These are phyloP conservation scores for Oxyria digyna DNA, from an alignment of 148 eudicot genomes.

Conservation along the genomic window DNA sequence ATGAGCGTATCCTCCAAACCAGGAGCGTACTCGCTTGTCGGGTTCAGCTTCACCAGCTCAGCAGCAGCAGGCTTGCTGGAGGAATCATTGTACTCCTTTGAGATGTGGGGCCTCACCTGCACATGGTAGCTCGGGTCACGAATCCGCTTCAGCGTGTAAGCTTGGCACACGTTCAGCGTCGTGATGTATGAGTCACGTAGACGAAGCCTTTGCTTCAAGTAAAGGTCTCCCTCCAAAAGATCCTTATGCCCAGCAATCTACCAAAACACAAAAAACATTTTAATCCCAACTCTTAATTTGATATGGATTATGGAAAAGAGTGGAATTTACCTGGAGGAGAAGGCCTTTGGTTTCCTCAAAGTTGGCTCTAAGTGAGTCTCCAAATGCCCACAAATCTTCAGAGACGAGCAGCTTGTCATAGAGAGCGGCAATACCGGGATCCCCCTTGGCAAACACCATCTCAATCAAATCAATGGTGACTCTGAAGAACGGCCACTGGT, in stretches of 20 bases:
- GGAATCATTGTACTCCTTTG: conserved; percentile 5
- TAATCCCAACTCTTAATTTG: too few species aligned
- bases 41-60: conserved; percentile 17
- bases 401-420: conserved; percentile 15
- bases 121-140: conserved; percentile 15
- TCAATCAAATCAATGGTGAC: conserved; percentile 16
- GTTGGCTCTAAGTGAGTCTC: conserved; percentile 8
- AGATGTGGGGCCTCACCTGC: conserved; percentile 13
- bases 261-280: background rate
- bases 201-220: conserved; percentile 16
- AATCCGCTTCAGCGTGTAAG: conserved; percentile 13
- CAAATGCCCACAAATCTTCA: conserved; percentile 12
- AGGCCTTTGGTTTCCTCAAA: conserved; percentile 13
- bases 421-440: conserved; percentile 16
- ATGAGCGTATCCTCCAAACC: conserved; percentile 16
- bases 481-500: conserved; percentile 14
- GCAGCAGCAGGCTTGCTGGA: conserved; percentile 11
- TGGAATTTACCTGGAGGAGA: conserved; percentile 12
- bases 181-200: conserved; percentile 15
- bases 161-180: conserved; percentile 14
- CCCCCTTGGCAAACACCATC: conserved; percentile 19
- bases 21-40: conserved; percentile 15
- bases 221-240: conserved; percentile 12
- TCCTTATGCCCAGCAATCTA: conserved; percentile 15
- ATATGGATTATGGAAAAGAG: background rate